Conservation (phyloP, 495 filamentous ascomycete genomes). For the Tuber melanosporum region DNA sequence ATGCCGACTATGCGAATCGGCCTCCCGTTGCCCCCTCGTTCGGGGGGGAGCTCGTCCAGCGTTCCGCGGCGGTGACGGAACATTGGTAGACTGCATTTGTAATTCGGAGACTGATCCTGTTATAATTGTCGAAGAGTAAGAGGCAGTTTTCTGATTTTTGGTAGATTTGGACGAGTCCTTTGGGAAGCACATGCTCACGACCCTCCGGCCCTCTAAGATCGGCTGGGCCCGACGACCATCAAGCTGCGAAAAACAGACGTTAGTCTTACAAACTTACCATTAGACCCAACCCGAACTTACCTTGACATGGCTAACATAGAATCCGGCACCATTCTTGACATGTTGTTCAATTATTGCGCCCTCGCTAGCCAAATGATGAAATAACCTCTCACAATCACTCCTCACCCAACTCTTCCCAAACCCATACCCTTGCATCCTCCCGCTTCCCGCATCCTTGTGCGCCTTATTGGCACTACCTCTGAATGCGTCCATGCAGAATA, state of each 20-base stretch:
- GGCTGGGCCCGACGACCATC: conserved; percentile 43
- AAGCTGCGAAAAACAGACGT: conserved; percentile 50
- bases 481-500: conserved; percentile 50
- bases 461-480: conserved; percentile 45
- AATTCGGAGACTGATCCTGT: conserved; percentile 37
- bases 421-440: conserved; percentile 44
- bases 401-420: conserved; percentile 47
- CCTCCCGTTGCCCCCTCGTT: conserved; percentile 37
- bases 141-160: neutral
- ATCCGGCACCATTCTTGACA: conserved; percentile 54
- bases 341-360: conserved; percentile 49
- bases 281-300: conserved; percentile 42
- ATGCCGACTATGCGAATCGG: conserved; percentile 42
- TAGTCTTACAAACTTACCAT: conserved; percentile 18
- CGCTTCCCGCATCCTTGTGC: conserved; percentile 41
- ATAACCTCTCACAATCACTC: conserved; percentile 49
- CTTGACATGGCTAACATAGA: conserved; percentile 55
- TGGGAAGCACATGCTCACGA: conserved; percentile 54
- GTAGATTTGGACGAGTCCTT: conserved; percentile 9
- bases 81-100: conserved; percentile 59
- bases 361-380: conserved; percentile 45
- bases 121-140: neutral
- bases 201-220: conserved; percentile 48
- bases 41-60: conserved; percentile 40
- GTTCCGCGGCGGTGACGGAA: conserved; percentile 64